These are phyloP conservation scores for Phoma sp. DNA, from an alignment of 2,329 filamentous ascomycete species.

Conservation along the genomic window DNA sequence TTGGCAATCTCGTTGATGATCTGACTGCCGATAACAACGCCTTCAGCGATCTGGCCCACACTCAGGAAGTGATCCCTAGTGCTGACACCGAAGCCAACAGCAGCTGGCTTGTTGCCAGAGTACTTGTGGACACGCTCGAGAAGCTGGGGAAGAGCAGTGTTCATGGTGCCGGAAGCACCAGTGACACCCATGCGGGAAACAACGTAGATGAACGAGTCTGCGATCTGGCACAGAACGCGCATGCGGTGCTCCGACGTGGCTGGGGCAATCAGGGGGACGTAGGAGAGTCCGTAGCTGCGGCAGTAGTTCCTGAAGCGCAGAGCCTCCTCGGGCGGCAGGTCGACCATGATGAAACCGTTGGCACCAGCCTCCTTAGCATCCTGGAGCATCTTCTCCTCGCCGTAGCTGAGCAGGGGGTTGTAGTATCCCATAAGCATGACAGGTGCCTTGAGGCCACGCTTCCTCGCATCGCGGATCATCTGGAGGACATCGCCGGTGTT, in stretches of 20 bases:
- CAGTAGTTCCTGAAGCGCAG: constrained; percentile 88
- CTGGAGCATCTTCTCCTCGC: constrained; percentile 84
- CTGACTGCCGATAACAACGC: constrained; percentile 95
- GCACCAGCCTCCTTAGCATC: constrained; percentile 85
- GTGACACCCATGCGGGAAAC: constrained; percentile 98
- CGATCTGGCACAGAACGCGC: constrained; percentile 94
- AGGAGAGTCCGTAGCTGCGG: constrained; percentile 80
- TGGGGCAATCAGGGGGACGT: constrained; percentile 95
- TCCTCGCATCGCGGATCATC: constrained; percentile 82
- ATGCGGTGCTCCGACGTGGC: constrained; percentile 91
- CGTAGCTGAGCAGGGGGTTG: constrained; percentile 93
- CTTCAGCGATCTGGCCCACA: constrained; percentile 83
- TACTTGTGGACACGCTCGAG: constrained; percentile 87
- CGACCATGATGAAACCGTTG: constrained; percentile 96
- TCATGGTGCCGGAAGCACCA: constrained; percentile 83
- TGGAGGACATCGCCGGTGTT: constrained; percentile 79
- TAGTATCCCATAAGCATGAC: constrained; percentile 99
- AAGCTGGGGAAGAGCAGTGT: constrained; percentile 79
- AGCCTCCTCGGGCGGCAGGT: constrained; percentile 94
- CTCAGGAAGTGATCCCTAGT: constrained; percentile 92
- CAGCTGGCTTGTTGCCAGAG: constrained; percentile 87
- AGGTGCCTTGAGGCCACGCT: constrained; percentile 77
- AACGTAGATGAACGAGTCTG: constrained; percentile 98
- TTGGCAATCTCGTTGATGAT: constrained; percentile 82
- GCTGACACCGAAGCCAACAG: constrained; percentile 94